Evolutionary conservation across 2,329 filamentous ascomycete species (phyloP), one percentile per base, ranked within the genome.

Genomic region (Cladosporium sp.): DNA sequence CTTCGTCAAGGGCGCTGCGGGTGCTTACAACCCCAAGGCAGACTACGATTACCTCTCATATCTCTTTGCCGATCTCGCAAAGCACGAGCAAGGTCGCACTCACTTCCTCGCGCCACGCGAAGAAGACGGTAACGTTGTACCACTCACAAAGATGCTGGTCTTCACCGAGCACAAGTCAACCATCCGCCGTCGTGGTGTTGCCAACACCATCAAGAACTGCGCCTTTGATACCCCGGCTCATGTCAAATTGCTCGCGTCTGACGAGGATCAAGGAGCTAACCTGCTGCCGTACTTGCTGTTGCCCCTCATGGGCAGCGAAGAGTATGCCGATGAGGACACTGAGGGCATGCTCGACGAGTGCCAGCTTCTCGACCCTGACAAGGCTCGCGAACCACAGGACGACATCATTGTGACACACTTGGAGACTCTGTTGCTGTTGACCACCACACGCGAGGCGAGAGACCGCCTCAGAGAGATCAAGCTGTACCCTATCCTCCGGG

Each of bases 21-120:
- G 90, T 28, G 83, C 84, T 11, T 93, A 95, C 78, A 98, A 98
- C 83, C 89, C 91, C 74, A 78, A 90, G 29, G 93, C 93, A 67
- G 86, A 94, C 78, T 98, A 88, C 77, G 93, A 99, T 80, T 97
- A 98, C 78, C 86, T 99, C 28, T 88, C 93, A 50, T 99, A 98
- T 75, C 84, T 97, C 64, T 96, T 99, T 76, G 94, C 95, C 49
- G 94, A 99, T 77, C 84, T 99, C 11, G 90, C 93, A 59, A 96
- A 85, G 67, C 70, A 93, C 72, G 83, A 87, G 40, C 86, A 91
- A 69, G 87, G 93, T 23, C 86, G 92, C 33, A 83, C 86, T 60
- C 72, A 75, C 57, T 74, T 75, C 67, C 66, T 75, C 50, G 71
- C 69, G 90, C 73, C 83, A 85, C 91, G 96, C 75, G 80, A 86